phyloP scores from a whole-genome alignment of 164 flowering plant genomes.

The Houttuynia cordata region DNA sequence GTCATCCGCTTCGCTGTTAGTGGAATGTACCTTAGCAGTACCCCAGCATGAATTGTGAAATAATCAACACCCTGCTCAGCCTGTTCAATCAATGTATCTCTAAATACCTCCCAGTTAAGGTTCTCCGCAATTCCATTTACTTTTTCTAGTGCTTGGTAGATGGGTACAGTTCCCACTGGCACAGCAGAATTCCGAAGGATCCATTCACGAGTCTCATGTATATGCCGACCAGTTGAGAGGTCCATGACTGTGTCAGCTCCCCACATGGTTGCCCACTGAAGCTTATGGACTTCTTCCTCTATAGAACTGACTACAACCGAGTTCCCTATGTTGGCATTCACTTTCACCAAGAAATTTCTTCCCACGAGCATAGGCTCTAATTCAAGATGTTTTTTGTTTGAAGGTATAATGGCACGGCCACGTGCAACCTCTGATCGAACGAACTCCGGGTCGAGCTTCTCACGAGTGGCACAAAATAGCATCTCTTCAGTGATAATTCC shows the following conservation, averaged over 20 bases:
- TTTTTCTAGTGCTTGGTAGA: constrained; percentile 97
- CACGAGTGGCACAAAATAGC: constrained; percentile 89
- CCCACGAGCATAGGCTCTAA: constrained; percentile 98
- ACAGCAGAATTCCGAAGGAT: constrained; percentile 92
- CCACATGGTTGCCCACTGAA: constrained; percentile 99
- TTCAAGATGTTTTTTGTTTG: constrained; percentile 95
- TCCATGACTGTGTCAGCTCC: constrained; percentile 99
- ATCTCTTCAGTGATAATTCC: constrained; percentile 97
- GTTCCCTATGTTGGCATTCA: constrained; percentile 97
- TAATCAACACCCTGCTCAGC: constrained; percentile 99
- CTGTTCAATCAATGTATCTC: constrained; percentile 93
- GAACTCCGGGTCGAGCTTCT: constrained; percentile 93
- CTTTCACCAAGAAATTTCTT: constrained; percentile 91
- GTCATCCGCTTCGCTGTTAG: constrained; percentile 97
- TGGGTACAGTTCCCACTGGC: constrained; percentile 99
- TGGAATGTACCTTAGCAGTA: constrained; percentile 88
- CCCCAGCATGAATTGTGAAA: constrained; percentile 99
- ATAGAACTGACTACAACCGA: constrained; percentile 98
- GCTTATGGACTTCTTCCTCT: constrained; percentile 97
- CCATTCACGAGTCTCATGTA: constrained; percentile 99
- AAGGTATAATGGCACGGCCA: constrained; percentile 97
- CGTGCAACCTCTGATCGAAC: constrained; percentile 97
- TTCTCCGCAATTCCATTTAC: constrained; percentile 94
- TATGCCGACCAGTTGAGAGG: constrained; percentile 96
- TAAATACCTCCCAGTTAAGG: constrained; percentile 91